Base-by-base conservation (phyloP, 495 filamentous ascomycete species). In the Paragyromitra xinjiangensis region DNA sequence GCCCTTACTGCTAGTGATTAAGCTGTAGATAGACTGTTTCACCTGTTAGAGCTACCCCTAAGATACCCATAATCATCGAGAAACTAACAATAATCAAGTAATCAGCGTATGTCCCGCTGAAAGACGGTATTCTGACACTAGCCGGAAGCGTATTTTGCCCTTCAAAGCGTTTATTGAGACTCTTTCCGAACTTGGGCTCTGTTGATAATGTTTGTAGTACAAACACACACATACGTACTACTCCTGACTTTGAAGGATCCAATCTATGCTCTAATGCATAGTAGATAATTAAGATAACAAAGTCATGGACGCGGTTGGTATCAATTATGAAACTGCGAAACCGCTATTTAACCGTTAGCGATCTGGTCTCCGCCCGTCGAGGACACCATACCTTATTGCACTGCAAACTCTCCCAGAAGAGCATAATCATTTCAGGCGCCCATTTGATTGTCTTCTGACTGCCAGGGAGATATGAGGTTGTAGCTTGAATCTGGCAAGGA, bases 281-380 rank as follows among this genome's bases (percentile, higher is more conserved):
- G 85, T 95, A 98, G 2, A 98, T 85, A 65, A 96, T 90, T 34
- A 98, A 87, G 53, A 98, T 90, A 55, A 97, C 86, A 81, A 98
- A 98, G 82, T 99, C 95, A 81, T 97, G 93, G 0, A 93, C 92
- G 50, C 94, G 87, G 78, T 97, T 94, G 0, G 95, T 98, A 78
- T 98, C 95, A 75, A 98, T 94, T 81, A 99, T 95, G 84, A 97
- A 99, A 1, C 94, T 95, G 62, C 96, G 87, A 84, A 99, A 98
- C 62, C 96, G 89, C 85, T 81, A 19, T 34, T 66, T 42, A 16
- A 26, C 44, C 7, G 50, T 81, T 62, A 81, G 73, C n/a, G 19
- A 59, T 42, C 39, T 2, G 14, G 55, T 42, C 3, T 11, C 24
- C n/a, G 48, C 2, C 8, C 9, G 11, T 24, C 14, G 8, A 14